Conservation (phyloP, 345 rosid species). For the Balakata baccata region DNA sequence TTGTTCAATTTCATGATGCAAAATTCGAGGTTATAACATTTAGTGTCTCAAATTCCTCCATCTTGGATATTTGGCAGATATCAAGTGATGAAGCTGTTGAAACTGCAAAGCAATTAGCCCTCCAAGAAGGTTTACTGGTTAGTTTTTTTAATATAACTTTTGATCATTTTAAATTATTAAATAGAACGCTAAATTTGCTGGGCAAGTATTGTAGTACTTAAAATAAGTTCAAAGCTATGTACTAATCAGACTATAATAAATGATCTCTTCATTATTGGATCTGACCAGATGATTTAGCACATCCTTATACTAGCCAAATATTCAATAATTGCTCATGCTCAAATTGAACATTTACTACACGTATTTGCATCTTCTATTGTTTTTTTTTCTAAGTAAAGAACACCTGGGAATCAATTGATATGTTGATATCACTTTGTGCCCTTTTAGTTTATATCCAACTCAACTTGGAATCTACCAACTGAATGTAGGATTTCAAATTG, state of each 20-base stretch:
- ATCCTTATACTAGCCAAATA: neutral
- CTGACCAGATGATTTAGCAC: neutral
- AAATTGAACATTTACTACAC: neutral
- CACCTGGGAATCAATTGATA: neutral
- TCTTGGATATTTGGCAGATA: constrained; percentile 44
- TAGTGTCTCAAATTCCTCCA: neutral
- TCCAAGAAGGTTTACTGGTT: constrained; percentile 94
- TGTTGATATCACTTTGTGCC: neutral
- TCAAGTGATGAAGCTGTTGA: constrained; percentile 91
- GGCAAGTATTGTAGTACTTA: neutral
- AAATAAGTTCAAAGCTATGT: neutral
- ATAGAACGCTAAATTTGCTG: neutral
- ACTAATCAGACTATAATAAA: neutral
- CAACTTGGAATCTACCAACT: neutral
- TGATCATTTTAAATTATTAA: neutral
- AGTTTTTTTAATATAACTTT: constrained; percentile 31
- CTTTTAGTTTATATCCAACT: neutral
- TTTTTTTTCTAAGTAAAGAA: neutral
- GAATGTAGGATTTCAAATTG: neutral
- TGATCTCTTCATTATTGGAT: neutral
- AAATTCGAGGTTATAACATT: neutral
- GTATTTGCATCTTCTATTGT: neutral
- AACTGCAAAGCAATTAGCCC: constrained; percentile 94
- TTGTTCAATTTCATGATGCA: neutral
- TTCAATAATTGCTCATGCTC: neutral